Percentiles rank a stretch among this genome's conserved stretches.
These are phyloP conservation scores for Neophaeococcomyces mojaviensis DNA, from an alignment of 2,329 filamentous ascomycete genomes.

Conservation along the genomic window DNA sequence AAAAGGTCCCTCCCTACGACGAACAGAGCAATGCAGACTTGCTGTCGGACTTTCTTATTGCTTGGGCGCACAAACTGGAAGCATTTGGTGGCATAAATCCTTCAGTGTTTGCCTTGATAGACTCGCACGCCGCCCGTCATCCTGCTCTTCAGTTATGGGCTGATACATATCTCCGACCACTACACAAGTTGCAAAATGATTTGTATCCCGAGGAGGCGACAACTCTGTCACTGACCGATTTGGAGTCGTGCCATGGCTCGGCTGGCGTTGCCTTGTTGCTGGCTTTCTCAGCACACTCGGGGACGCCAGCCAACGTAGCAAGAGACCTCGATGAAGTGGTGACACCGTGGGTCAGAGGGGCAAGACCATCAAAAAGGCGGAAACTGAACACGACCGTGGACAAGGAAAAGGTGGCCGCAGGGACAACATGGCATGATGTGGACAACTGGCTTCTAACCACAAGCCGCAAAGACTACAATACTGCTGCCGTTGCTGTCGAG, in stretches of 20 bases:
- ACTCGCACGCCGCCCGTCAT: conserved; percentile 50
- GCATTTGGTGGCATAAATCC: conserved; percentile 50
- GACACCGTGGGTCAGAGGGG: conserved; percentile 57
- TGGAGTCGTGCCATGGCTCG: conserved; percentile 45
- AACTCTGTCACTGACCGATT: conserved; percentile 40
- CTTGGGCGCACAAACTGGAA: conserved; percentile 54
- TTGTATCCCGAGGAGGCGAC: conserved; percentile 49
- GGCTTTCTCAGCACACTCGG: conserved; percentile 32
- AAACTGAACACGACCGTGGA: conserved; percentile 33
- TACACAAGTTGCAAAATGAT: conserved; percentile 54
- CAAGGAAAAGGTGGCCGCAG: conserved; percentile 15
- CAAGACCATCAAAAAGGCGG: conserved; percentile 47
- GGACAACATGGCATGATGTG: conserved; percentile 47
- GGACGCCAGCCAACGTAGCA: conserved; percentile 34
- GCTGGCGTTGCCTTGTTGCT: conserved; percentile 49
- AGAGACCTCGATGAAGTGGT: conserved; percentile 53
- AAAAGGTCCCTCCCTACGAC: conserved; percentile 40
- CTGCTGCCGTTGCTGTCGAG: conserved; percentile 44
- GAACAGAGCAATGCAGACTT: conserved; percentile 42
- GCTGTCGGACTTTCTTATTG: conserved; percentile 51
- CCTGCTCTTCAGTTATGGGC: conserved; percentile 51
- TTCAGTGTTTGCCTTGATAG: conserved; percentile 48
- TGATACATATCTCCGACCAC: conserved; percentile 51
- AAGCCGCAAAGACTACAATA: conserved; percentile 43
- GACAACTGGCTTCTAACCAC: conserved; percentile 53